Evolutionary conservation across 1,139 yeast genomes (phyloP), one percentile per base, ranked within the genome.

Genomic region (Yamadazyma oceani): DNA sequence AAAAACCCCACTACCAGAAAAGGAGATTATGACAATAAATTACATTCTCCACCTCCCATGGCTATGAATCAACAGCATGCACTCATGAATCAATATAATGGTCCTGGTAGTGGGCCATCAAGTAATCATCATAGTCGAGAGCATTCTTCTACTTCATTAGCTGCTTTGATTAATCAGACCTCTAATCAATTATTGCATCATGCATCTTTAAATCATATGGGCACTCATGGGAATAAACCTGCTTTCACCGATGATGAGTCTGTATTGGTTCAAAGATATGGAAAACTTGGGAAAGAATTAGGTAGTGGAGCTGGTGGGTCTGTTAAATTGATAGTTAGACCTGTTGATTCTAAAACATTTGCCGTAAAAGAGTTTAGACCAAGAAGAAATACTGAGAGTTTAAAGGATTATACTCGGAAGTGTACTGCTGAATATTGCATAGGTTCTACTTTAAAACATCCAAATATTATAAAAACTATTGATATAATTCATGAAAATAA

Each of bases 261-360:
- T n/a, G 78, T 81, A 2, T 68, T 86, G 42, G 85, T 81, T 17
- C 85, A 83, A 50, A 86, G 90, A 57, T 94, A 92, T 61, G 95
- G 96, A 43, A 86, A 84, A 50, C 69, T 90, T 46, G 97, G 97
- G 37, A 85, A 87, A 48, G 83, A 86, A 44, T 69, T 94, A 49
- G 99, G 98, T 21, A 84, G 95, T 21, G 99, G 99, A 26, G 98
- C 98, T 3, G 99, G 98, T 34, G 99, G 99, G 4, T 85, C 95
- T 1, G 99, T 94, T 12, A 80, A 94, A 43, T 71, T 92, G 38
- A 80, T 94, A 54, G 82, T 79, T 39, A 77, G 97, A 45, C 81
- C 92, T 2, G 73, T 85, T 6, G 97, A 92, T 60, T 73, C 77
- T 30, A 82, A 85, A 41, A 81, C 95, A 1, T 92, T 92, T 67